phyloP scores from a whole-genome alignment of 1,139 yeast species.

The Geotrichum klebahnii region DNA sequence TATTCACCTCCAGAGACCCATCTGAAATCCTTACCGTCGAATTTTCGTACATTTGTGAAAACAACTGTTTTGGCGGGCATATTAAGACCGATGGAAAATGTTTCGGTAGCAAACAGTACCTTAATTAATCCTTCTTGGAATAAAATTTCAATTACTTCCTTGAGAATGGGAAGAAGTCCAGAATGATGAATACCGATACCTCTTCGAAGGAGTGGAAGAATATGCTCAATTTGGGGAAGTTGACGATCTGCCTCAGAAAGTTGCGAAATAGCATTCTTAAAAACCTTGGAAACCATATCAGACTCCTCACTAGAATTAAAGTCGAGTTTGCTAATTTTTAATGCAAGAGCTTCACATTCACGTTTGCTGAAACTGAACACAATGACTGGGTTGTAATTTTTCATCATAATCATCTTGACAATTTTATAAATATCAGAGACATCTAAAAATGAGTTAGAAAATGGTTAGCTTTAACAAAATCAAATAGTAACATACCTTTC shows the following conservation, averaged over 20 bases:
- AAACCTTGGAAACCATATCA: conserved; percentile 81
- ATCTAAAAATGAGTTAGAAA: too few species aligned
- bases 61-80: conserved; percentile 99
- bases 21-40: conserved; percentile 96
- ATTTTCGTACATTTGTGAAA: conserved; percentile 92
- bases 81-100: conserved; percentile 95
- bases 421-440: conserved; percentile 85
- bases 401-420: conserved; percentile 95
- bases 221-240: conserved; percentile 88
- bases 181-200: conserved; percentile 99
- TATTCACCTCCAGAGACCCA: conserved; percentile 99
- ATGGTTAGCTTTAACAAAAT: not conserved
- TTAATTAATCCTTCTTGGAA: conserved; percentile 95
- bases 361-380: conserved; percentile 95
- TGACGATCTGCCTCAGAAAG: conserved; percentile 88
- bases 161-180: conserved; percentile 88
- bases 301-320: conserved; percentile 91
- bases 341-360: conserved; percentile 90
- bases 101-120: conserved; percentile 94
- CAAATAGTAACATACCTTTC: conserved; percentile 41
- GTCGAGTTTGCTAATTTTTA: conserved; percentile 91
- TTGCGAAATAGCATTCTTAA: conserved; percentile 79
- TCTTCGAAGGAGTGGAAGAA: conserved; percentile 78
- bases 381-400: conserved; percentile 94
- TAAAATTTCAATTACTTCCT: conserved; percentile 92